Evolutionary conservation across 177 flowering plant species (phyloP), one percentile per base, ranked within the genome.

Genomic region (Telopea speciosissima): DNA sequence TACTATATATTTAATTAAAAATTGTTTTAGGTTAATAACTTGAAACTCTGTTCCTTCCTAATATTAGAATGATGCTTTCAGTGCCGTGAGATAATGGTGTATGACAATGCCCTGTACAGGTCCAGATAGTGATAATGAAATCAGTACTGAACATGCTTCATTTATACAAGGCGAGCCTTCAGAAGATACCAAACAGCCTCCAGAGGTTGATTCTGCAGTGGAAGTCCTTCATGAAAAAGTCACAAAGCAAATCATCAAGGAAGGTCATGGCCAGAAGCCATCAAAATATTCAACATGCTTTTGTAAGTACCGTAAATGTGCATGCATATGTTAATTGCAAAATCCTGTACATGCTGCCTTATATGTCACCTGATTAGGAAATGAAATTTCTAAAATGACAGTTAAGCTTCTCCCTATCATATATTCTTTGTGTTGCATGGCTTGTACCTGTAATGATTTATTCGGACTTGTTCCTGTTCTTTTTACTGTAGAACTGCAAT

Each of bases 241-340:
- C 22, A 87, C 85, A 10, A 89, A 89, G 80, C 94, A 91, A 74
- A 84, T 89, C 70, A 88, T 88, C 24, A 91, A 91, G 82, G 97
- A 88, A 82, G 94, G 97, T 45, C 88, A 87, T 80, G 97, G 94
- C 42, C 84, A 84, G 36, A 87, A 81, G 71, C 93, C 95, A 25
- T 84, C 89, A 54, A 89, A 83, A 74, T 87, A 87, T 66, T 74
- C 91, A 23, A 87, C 89, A 19, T 87, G 90, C 85, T 87, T 89
- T 73, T 75, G 93, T 89, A 81, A 84, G 92, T 77, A 70, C 21
- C 59, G 31, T 33, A 36, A 36, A 36, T 5, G 28, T 56, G 28
- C 67, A 13, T 23, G 22, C 19, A 19, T 58, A 4, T 21, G 22
- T 58, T 21, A 58, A 17, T 49, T 49, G 54, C 3, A 8, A 49